These are phyloP conservation scores for Cutaneotrichosporon daszewskae DNA, from an alignment of 1,284 basidiomycete species.

Conservation along the genomic window DNA sequence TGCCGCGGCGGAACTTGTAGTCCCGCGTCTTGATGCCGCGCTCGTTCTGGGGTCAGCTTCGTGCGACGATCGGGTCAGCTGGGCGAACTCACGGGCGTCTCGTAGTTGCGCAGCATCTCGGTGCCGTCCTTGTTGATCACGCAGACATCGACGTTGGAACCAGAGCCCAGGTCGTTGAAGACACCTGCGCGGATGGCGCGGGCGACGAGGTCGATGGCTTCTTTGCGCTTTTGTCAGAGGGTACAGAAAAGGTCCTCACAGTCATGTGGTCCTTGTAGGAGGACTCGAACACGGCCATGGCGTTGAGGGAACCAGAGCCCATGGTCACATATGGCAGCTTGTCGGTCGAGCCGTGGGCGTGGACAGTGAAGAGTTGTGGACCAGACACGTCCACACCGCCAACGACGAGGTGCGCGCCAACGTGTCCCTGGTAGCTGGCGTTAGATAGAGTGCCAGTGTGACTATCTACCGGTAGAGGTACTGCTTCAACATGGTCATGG, in stretches of 20 bases:
- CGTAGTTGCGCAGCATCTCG: conserved; percentile 83
- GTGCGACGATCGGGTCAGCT: not conserved
- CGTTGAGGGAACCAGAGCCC: conserved; percentile 92
- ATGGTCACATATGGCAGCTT: conserved; percentile 99
- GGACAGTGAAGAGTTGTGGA: conserved; percentile 91
- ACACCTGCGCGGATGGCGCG: conserved; percentile 91
- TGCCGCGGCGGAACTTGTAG: conserved; percentile 78
- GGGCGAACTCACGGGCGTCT: conserved; percentile 61
- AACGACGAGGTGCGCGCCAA: conserved; percentile 95
- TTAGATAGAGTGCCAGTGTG: not conserved
- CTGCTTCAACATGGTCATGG: conserved; percentile 97
- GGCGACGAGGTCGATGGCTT: conserved; percentile 78
- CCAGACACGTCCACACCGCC: conserved; percentile 92
- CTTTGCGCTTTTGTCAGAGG: conserved; percentile 59
- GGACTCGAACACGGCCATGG: conserved; percentile 97
- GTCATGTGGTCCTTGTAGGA: conserved; percentile 78
- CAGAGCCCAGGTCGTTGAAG: conserved; percentile 98
- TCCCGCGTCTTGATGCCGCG: conserved; percentile 68
- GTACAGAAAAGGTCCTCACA: conserved; percentile 49
- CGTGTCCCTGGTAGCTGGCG: conserved; percentile 81
- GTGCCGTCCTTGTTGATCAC: conserved; percentile 79
- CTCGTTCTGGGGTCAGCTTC: conserved; percentile 56
- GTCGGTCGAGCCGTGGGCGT: conserved; percentile 96
- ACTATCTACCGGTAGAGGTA: conserved; percentile 66
- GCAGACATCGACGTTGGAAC: conserved; percentile 95